Percentiles rank a stretch among this genome's conserved stretches.
Evolutionary conservation across 2,329 filamentous ascomycete genomes (phyloP).

Genomic region (Venturia nashicola): DNA sequence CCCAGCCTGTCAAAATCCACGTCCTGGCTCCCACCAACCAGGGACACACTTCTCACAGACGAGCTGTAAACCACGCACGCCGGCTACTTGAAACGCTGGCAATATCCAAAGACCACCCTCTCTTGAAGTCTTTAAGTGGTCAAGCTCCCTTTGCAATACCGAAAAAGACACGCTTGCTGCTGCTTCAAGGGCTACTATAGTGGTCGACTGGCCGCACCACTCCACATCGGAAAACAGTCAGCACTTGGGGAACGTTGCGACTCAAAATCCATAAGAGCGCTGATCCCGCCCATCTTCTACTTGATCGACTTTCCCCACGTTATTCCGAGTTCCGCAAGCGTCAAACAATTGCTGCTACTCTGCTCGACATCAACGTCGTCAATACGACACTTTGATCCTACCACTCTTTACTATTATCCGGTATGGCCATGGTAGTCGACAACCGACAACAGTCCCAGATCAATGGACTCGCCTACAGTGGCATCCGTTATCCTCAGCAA

Average conservation of each 20-base stretch:
- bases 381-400: slow-evolving; percentile 11
- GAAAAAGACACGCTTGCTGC: slow-evolving; percentile 7
- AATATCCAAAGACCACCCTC: not conserved
- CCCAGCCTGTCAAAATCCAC: not conserved
- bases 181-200: not conserved
- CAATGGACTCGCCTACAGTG: slow-evolving; percentile 64
- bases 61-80: not conserved
- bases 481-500: slow-evolving; percentile 54
- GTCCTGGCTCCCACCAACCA: slow-evolving; percentile 1
- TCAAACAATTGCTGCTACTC: slow-evolving; percentile 18
- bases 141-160: not conserved
- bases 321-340: slow-evolving; percentile 16
- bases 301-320: slow-evolving; percentile 23
- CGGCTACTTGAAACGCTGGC: slow-evolving; percentile 8
- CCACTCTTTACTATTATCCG: slow-evolving; percentile 13
- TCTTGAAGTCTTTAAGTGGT: not conserved
- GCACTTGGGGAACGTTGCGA: not conserved
- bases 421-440: slow-evolving; percentile 96
- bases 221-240: not conserved
- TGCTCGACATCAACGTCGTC: slow-evolving; percentile 12
- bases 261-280: slow-evolving; percentile 16
- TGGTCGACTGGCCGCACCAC: slow-evolving; percentile 8
- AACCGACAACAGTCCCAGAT: slow-evolving; percentile 60
- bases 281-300: slow-evolving; percentile 36
- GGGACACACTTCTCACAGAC: not conserved